phyloP scores from a whole-genome alignment of 2,329 filamentous ascomycete genomes.

The Colletotrichum spinosum region DNA sequence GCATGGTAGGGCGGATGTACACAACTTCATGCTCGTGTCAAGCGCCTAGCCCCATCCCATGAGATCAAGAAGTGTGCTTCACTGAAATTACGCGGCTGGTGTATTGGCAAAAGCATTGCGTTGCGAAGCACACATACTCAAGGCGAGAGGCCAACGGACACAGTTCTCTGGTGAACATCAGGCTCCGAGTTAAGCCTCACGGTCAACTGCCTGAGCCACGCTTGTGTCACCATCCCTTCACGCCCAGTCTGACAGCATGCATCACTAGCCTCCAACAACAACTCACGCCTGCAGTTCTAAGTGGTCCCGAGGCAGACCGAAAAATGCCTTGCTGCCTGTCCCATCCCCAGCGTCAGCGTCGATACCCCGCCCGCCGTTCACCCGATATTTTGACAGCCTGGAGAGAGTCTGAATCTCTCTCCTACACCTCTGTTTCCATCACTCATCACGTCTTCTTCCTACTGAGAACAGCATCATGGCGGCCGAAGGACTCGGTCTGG shows the following conservation, averaged over 20 bases:
- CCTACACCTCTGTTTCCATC: neutral
- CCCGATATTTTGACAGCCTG: neutral
- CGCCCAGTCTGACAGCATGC: neutral
- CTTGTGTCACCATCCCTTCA: neutral
- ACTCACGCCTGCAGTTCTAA: neutral
- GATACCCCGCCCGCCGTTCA: neutral
- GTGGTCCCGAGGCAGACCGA: neutral
- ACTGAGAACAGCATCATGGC: neutral
- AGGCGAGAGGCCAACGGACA: too few species aligned
- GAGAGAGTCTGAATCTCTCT: neutral
- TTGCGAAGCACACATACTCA: too few species aligned
- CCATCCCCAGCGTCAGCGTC: neutral
- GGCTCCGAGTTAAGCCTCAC: too few species aligned
- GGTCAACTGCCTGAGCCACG: neutral
- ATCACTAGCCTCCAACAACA: neutral
- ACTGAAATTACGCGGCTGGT: too few species aligned
- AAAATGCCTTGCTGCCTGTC: neutral
- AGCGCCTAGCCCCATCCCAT: too few species aligned
- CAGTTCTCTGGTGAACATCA: too few species aligned
- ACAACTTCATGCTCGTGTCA: too few species aligned
- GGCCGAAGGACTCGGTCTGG: slow-evolving; percentile 4
- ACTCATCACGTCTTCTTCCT: neutral
- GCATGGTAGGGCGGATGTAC: too few species aligned
- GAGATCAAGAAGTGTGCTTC: too few species aligned
- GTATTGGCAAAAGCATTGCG: too few species aligned